These are phyloP conservation scores for Lactifluus hygrophoroides DNA, from an alignment of 768 basidiomycete genomes.

Conservation along the genomic window DNA sequence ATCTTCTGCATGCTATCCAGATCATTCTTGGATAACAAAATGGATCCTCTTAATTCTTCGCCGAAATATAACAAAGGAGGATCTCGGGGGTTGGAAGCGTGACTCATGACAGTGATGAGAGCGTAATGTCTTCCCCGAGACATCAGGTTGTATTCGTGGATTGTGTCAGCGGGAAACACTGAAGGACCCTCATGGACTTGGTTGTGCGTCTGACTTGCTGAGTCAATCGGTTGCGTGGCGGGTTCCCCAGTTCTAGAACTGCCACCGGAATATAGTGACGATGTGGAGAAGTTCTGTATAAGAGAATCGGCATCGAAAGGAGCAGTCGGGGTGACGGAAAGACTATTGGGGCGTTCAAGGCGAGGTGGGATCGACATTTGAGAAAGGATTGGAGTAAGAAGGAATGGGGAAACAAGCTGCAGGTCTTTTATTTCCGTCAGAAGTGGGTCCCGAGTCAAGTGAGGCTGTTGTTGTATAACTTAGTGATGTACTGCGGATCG, in stretches of 20 bases:
- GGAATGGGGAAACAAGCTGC: no score
- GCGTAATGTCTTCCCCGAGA: slow-evolving; percentile 16
- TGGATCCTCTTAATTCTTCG: slow-evolving; percentile 6
- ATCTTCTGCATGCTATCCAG: slow-evolving; percentile 1
- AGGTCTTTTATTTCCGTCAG: no score
- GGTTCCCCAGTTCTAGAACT: neutral
- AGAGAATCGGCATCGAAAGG: no score
- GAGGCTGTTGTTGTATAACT: no score
- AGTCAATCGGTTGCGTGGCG: neutral
- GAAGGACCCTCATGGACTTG: neutral
- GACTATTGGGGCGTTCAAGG: no score
- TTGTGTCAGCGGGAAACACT: neutral
- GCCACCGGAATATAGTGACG: neutral
- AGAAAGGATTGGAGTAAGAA: no score
- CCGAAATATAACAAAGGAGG: slow-evolving; percentile 10
- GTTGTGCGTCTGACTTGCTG: neutral
- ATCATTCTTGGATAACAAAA: slow-evolving; percentile 2
- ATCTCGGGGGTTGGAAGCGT: neutral
- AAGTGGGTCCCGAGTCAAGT: no score
- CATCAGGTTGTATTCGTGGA: slow-evolving; percentile 1
- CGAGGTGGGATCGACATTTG: no score
- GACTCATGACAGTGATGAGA: slow-evolving; percentile 2
- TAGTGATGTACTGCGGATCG: no score
- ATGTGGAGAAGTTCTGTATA: neutral
- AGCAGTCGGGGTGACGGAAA: no score